Percentiles rank a stretch among this genome's conserved stretches.
Evolutionary conservation across 2,329 filamentous ascomycete genomes (phyloP).

Genomic region (Torrubiella hemipterigena): DNA sequence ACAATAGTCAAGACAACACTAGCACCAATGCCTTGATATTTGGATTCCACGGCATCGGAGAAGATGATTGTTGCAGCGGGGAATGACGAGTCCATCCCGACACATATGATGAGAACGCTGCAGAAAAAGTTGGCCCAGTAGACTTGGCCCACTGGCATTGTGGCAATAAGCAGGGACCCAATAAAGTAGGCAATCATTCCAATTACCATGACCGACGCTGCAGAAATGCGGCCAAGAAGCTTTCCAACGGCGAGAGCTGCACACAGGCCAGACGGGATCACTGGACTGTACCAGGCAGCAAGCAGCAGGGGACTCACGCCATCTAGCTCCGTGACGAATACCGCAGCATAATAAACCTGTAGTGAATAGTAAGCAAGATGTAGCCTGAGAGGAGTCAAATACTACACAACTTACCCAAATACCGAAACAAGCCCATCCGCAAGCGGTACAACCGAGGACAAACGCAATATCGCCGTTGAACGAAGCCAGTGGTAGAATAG

Average conservation of each 20-base stretch:
- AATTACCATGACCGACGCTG: conserved; percentile 28
- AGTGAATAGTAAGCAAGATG: background rate
- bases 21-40: conserved; percentile 33
- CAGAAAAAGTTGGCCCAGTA: conserved; percentile 57
- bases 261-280: conserved; percentile 27
- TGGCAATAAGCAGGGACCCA: conserved; percentile 30
- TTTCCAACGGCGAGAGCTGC: conserved; percentile 32
- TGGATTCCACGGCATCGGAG: conserved; percentile 34
- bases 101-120: conserved; percentile 43
- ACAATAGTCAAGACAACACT: conserved; percentile 52
- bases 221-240: conserved; percentile 24
- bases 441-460: conserved; percentile 41
- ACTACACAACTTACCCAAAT: conserved; percentile 40
- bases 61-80: conserved; percentile 50
- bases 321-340: conserved; percentile 16
- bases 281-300: conserved; percentile 31
- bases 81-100: conserved; percentile 56
- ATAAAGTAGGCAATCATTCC: conserved; percentile 30
- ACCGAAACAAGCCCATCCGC: conserved; percentile 42
- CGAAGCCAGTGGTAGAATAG: conserved; percentile 43
- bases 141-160: conserved; percentile 38
- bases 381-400: conserved; percentile 20
- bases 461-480: conserved; percentile 37
- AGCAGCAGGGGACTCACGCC: conserved; percentile 29
- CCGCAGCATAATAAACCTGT: background rate